Evolutionary conservation across 768 basidiomycete species (phyloP), one percentile per base, ranked within the genome.

Genomic region (Pleurotus giganteus): DNA sequence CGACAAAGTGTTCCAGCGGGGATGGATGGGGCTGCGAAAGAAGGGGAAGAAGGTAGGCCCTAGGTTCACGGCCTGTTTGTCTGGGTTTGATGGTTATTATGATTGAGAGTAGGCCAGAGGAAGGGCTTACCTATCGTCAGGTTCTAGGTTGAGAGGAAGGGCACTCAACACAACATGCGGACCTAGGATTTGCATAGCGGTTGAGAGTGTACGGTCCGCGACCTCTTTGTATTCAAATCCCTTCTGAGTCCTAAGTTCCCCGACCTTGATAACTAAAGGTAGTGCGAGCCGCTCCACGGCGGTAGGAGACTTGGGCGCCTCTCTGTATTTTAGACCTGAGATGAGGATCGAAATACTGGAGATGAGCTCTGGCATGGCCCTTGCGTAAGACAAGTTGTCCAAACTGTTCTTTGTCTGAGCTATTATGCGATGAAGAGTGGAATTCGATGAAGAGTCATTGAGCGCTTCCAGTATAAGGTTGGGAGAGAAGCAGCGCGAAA

Each of bases 171-270:
- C 65, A 1, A 85, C 84, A 56, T 88, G 83, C 4, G 96, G 94
- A 3, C 97, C 97, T 43, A 97, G 71, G 3, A 91, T 79, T 56
- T 84, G 82, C 81, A 97, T 89, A 0, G 94, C 91, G 23, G 83
- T 81, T 1, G 88, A 84, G 31, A 98, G 72, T 0, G 88, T 84
- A 8, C 72, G 73, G 65, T 99, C 96, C 12, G 86, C 93, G 17
- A 82, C 84, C 65, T 95, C 94, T 67, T 92, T 94, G 70, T 89
- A 81, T 68, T 97, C 94, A 63, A 98, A 99, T 1, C 78, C 84
- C 69, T 89, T 92, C 62, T 88, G 78, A 23, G 81, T 75, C 53
- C 96, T 74, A 51, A 96, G 71, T 29, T 88, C 85, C 4, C 84
- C 91, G 21, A 96, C 75, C 55, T 83, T 82, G 56, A 78, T 69